Evolutionary conservation across 83 land plant species (phyloP).

Genomic region (Larix sibirica): DNA sequence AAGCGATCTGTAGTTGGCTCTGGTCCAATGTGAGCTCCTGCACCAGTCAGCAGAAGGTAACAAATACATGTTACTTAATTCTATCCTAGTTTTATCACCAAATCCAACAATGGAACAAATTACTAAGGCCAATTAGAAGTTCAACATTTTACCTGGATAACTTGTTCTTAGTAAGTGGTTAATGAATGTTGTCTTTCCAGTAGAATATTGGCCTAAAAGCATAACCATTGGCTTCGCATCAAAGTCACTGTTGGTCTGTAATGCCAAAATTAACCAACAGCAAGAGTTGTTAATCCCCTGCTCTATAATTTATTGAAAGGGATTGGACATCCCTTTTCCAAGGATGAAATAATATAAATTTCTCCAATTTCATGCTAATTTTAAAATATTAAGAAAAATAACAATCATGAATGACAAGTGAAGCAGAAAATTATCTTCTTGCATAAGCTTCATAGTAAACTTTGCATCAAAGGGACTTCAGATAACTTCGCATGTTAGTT

Average conservation of each 20-base stretch:
- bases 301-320: not conserved
- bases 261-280: slow-evolving; percentile 1
- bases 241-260: slow-evolving; percentile 94
- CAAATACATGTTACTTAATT: not conserved
- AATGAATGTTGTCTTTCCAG: slow-evolving; percentile 98
- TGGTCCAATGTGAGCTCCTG: slow-evolving; percentile 99
- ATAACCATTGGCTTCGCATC: slow-evolving; percentile 98
- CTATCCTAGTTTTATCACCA: not conserved
- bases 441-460: not conserved
- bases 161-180: slow-evolving; percentile 75
- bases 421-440: not conserved
- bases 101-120: not conserved
- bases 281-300: not conserved
- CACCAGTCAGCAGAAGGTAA: not conserved
- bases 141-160: slow-evolving; percentile 69
- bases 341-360: not conserved
- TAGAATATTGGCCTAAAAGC: slow-evolving; percentile 98
- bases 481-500: not conserved
- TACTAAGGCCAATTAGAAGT: not conserved
- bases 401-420: not conserved
- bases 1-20: slow-evolving; percentile 99
- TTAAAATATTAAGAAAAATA: not conserved
- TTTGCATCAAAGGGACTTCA: not conserved
- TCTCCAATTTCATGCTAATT: not conserved
- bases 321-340: not conserved